Conservation (phyloP, 805 yeast genomes). For the Saccharomyces jurei region DNA sequence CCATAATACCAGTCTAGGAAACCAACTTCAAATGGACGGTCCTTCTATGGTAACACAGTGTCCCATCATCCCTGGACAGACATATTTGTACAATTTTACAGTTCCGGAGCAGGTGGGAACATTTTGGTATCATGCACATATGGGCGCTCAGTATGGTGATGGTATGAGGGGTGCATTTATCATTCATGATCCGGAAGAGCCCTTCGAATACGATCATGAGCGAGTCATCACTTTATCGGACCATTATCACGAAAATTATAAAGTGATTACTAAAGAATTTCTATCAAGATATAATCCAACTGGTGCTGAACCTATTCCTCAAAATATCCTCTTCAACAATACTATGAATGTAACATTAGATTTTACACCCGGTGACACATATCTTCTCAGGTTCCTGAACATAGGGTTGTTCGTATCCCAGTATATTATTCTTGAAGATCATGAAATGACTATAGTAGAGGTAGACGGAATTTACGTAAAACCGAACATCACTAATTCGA, state of each 20-base stretch:
- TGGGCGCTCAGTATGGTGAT: conserved; percentile 71
- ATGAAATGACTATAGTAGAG: conserved; percentile 62
- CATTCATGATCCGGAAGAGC: conserved; percentile 48
- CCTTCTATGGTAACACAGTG: conserved; percentile 75
- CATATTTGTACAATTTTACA: conserved; percentile 62
- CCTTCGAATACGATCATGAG: conserved; percentile 59
- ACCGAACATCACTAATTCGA: conserved; percentile 45
- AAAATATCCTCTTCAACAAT: conserved; percentile 57
- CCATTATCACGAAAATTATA: conserved; percentile 51
- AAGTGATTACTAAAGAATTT: conserved; percentile 40
- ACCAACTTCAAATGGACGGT: conserved; percentile 57
- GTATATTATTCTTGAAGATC: conserved; percentile 59
- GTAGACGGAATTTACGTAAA: conserved; percentile 65
- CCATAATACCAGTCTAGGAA: conserved; percentile 47
- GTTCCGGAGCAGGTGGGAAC: conserved; percentile 63
- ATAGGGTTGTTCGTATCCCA: conserved; percentile 71
- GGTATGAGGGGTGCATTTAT: conserved; percentile 66
- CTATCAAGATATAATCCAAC: conserved; percentile 66
- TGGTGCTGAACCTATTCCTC: conserved; percentile 79
- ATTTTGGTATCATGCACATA: conserved; percentile 81
- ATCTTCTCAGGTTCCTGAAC: conserved; percentile 56
- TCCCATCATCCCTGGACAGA: conserved; percentile 63
- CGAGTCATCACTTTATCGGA: conserved; percentile 50
- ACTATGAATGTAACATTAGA: conserved; percentile 46
- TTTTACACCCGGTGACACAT: conserved; percentile 54